Percentiles rank a stretch among this genome's conserved stretches.
Evolutionary conservation across 2,329 filamentous ascomycete genomes (phyloP).

Genomic region (Claviceps citrina): DNA sequence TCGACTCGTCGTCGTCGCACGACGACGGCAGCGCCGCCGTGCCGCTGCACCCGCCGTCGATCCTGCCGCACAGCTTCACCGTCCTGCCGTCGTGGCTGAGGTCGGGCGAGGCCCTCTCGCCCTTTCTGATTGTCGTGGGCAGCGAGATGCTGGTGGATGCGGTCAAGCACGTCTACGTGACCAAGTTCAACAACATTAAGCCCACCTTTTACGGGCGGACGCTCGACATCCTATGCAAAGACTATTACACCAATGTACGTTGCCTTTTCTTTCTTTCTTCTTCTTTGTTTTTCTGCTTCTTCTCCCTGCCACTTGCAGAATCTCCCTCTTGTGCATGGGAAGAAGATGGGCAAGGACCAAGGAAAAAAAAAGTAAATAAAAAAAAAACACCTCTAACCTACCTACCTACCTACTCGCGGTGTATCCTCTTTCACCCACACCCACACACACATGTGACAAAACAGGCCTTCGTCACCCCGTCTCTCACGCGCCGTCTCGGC

Average conservation of each 20-base stretch:
- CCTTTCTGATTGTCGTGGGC: conserved; percentile 83
- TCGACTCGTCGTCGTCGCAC: conserved; percentile 28
- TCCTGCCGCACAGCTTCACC: conserved; percentile 81
- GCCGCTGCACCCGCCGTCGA: conserved; percentile 52
- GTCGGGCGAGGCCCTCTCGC: conserved; percentile 76
- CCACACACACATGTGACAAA: too few relatives aligned
- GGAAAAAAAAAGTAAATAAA: too few relatives aligned
- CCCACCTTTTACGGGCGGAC: conserved; percentile 79
- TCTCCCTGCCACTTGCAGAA: too few relatives aligned
- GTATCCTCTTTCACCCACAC: too few relatives aligned
- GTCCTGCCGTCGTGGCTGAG: conserved; percentile 64
- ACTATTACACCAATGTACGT: conserved; percentile 85
- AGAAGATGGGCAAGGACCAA: too few relatives aligned
- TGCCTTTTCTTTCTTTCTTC: neutral
- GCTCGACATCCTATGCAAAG: conserved; percentile 86
- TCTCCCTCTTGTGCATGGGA: too few relatives aligned
- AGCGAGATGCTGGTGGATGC: conserved; percentile 95
- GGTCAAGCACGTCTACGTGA: conserved; percentile 95
- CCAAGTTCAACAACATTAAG: conserved; percentile 95
- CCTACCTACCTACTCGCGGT: too few relatives aligned
- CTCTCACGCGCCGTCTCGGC: conserved; percentile 75
- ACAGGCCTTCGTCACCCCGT: conserved; percentile 81
- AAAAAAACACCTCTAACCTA: too few relatives aligned
- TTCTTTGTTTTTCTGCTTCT: neutral
- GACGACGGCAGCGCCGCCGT: conserved; percentile 36